Evolutionary conservation across 768 basidiomycete genomes (phyloP), one percentile per base, ranked within the genome.

Genomic region (Cystoderma amianthinum): DNA sequence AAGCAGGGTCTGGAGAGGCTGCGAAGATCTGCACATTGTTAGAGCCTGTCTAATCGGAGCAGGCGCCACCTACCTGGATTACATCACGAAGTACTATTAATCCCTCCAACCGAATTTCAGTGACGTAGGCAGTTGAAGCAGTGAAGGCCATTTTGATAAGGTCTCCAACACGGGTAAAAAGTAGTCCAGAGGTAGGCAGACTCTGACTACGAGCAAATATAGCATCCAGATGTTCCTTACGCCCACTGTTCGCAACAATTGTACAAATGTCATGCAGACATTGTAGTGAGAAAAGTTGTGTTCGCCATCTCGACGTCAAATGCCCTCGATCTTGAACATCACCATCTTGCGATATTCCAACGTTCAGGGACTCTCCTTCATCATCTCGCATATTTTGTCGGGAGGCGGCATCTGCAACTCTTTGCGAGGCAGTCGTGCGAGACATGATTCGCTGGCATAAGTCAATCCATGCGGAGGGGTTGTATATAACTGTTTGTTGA

Each of bases 111-210:
- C 95, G 76, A 47, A 98, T 97, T 57, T 97, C 92, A 6, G 89
- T 93, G 22, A 97, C 93, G 56, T 96, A 89, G 3, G 96, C 93
- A 0, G 95, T 90, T 12, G 92, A 93, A 1, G 96, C 94, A 10
- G 91, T 95, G 58, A 99, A 98, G 0, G 96, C 95, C 85, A 98
- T 96, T 64, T 78, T 89, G 62, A 99, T 95, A 43, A 99, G 68
- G 61, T 99, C 96, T 4, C 86, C 81, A 5, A 98, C 80, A 15
- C 93, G 78, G 13, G 85, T 82, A 28, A 88, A 84, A 13, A 99
- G 69, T 35, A 97, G 68, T 1, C 78, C 76, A 5, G 52, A 39
- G 3, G 71, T 56, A 2, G 76, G 63, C 5, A 86, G 48, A 1
- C 85, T 82, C 18, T 72, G 65, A 32, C 61, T 68, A 34, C 78